These are phyloP conservation scores for Candida anutae DNA, from an alignment of 1,139 yeast species.

Conservation along the genomic window DNA sequence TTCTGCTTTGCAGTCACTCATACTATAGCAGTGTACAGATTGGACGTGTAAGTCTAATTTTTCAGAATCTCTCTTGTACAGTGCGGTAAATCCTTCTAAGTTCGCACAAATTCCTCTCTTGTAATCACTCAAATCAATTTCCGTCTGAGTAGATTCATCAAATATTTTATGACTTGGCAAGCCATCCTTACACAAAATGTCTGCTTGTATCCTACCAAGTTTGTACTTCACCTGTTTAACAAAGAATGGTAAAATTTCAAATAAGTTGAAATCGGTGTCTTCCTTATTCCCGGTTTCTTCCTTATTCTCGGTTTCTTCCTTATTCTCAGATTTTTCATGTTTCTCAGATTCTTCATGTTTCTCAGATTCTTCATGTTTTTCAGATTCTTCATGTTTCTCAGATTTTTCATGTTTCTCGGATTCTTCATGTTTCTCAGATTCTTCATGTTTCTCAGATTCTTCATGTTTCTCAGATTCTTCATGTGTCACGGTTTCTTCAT, in stretches of 20 bases:
- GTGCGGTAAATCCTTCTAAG: slow-evolving; percentile 14
- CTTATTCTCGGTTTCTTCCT: neutral
- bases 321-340: neutral
- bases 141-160: slow-evolving; percentile 16
- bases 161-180: slow-evolving; percentile 26
- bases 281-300: neutral
- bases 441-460: neutral
- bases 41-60: slow-evolving; percentile 13
- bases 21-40: slow-evolving; percentile 25
- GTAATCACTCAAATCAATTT: slow-evolving; percentile 30
- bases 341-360: neutral
- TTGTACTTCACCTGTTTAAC: slow-evolving; percentile 20
- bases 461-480: neutral
- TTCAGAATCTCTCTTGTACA: slow-evolving; percentile 17
- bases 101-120: slow-evolving; percentile 33
- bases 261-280: slow-evolving; percentile 13
- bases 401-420: neutral
- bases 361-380: slow-evolving; percentile 1
- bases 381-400: no score
- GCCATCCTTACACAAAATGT: slow-evolving; percentile 36
- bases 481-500: neutral
- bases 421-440: neutral
- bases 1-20: slow-evolving; percentile 34
- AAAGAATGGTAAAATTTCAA: slow-evolving; percentile 23
- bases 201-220: slow-evolving; percentile 22